phyloP scores from a whole-genome alignment of 176 grass and related monocot genomes.

The Paspalum notatum region DNA sequence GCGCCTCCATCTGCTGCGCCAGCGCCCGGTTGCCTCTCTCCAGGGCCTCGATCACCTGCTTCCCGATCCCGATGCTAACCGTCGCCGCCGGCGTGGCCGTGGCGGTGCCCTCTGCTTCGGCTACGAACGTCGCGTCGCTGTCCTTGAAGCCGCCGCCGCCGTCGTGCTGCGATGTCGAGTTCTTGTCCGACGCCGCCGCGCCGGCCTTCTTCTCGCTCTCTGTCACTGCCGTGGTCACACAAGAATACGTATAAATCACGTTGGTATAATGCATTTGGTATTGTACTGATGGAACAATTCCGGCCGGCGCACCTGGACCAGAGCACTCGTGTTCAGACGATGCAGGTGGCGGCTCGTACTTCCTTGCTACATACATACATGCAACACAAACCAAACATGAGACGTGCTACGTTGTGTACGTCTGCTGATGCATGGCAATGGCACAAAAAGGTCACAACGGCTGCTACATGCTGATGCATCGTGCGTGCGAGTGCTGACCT shows the following conservation, averaged over 20 bases:
- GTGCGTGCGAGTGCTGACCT: conserved; percentile 30
- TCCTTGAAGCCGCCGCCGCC: conserved; percentile 7
- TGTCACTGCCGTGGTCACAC: conserved; percentile 10
- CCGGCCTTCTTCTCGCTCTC: conserved; percentile 41
- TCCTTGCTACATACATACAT: conserved; percentile 50
- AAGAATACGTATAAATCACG: background rate
- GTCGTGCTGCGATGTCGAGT: conserved; percentile 55
- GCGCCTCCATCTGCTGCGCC: conserved; percentile 53
- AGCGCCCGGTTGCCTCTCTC: conserved; percentile 51
- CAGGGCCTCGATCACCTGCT: conserved; percentile 50
- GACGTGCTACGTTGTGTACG: background rate
- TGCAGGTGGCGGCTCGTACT: conserved; percentile 55
- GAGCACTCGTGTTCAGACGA: conserved; percentile 54
- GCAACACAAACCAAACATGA: background rate
- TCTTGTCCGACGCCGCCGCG: conserved; percentile 51
- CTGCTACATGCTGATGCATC: background rate
- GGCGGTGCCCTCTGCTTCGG: conserved; percentile 28
- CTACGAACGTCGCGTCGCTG: conserved; percentile 53
- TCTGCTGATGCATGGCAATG: background rate
- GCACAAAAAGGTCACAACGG: background rate
- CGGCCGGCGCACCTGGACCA: conserved; percentile 32
- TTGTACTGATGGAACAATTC: background rate
- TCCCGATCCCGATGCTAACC: conserved; percentile 37
- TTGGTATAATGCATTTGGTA: too few relatives aligned
- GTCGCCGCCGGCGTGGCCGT: conserved; percentile 25